These are phyloP conservation scores for Cryomyces minteri DNA, from an alignment of 495 filamentous ascomycete genomes.

Conservation along the genomic window DNA sequence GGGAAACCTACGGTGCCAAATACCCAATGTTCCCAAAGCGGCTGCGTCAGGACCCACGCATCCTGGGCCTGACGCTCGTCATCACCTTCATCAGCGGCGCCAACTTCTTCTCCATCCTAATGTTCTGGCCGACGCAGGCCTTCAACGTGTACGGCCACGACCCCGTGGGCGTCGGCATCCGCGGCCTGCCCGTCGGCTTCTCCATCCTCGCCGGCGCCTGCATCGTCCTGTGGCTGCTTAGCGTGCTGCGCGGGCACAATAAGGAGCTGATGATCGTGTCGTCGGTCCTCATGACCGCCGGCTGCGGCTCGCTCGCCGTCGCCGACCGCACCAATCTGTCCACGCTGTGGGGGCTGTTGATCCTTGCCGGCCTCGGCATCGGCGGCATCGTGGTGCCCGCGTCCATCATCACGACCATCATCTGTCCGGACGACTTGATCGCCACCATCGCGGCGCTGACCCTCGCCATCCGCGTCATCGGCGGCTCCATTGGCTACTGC, in stretches of 20 bases:
- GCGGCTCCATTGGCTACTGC: conserved; percentile 15
- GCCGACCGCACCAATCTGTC: conserved; percentile 39
- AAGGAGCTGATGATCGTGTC: conserved; percentile 41
- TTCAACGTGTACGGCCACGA: conserved; percentile 61
- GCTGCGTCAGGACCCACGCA: conserved; percentile 43
- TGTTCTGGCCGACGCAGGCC: conserved; percentile 59
- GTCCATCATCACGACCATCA: conserved; percentile 53
- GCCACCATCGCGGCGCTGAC: conserved; percentile 50
- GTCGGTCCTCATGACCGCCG: conserved; percentile 50
- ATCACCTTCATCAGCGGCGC: conserved; percentile 59
- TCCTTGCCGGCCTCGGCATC: conserved; percentile 48
- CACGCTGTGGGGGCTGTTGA: conserved; percentile 40
- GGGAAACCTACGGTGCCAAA: conserved; percentile 41
- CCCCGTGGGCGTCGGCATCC: conserved; percentile 44
- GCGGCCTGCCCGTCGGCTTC: conserved; percentile 47
- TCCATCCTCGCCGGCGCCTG: conserved; percentile 43
- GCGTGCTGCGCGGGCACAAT: conserved; percentile 41
- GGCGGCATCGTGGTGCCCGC: conserved; percentile 59
- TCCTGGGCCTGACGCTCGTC: conserved; percentile 41
- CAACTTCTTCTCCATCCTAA: conserved; percentile 57
- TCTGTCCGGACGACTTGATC: conserved; percentile 54
- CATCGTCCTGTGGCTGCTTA: conserved; percentile 41
- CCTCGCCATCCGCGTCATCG: conserved; percentile 15
- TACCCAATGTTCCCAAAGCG: conserved; percentile 48
- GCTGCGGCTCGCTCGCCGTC: conserved; percentile 42